Evolutionary conservation across 73 alveolate genomes (phyloP), one percentile per base, ranked within the genome.

Genomic region (Blepharisma japonicum): DNA sequence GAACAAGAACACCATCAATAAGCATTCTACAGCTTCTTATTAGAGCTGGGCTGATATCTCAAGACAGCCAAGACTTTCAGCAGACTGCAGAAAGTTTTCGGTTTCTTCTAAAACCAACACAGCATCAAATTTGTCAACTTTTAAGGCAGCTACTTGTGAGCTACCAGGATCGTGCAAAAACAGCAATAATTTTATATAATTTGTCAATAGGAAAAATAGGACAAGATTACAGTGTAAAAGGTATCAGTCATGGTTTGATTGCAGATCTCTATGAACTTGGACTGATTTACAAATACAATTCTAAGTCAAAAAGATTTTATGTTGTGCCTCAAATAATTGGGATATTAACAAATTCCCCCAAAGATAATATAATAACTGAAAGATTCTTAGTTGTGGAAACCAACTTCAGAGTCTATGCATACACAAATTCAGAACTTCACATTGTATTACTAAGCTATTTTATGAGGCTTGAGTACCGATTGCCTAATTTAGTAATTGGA

Each of bases 401-500:
- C 18, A 86, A 82, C 55, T 86, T 86, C 83, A 68, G 78, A 49
- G 83, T 86, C 49, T 83, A 32, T 55, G 86, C 83, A 49, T 82
- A 86, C 76, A 86, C 94, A 2, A 11, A 50, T 20, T 46, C 80
- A 6, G 78, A 38, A 0, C 79, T 86, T 6, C 68, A 86, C 74
- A 51, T 55, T 14, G 81, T 79, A 6, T 70, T 86, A 8, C 51
- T 83, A 8, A 80, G 70, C 18, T 68, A 55, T 27, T 86, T 86
- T 56, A 48, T 80, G 20, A n/a, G 81, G 45, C 71, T 86, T 27
- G 94, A 86, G 49, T 72, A 79, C 50, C 45, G 77, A 25, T 68
- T 86, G 56, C 90, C 94, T 25, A 82, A 77, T 48, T 47, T 83
- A 6, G 80, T 86, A 5, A 86, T 81, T 7, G 94, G 90, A 7